phyloP scores from a whole-genome alignment of 306 rosid genomes.

The Chamaecrista fasciculata region DNA sequence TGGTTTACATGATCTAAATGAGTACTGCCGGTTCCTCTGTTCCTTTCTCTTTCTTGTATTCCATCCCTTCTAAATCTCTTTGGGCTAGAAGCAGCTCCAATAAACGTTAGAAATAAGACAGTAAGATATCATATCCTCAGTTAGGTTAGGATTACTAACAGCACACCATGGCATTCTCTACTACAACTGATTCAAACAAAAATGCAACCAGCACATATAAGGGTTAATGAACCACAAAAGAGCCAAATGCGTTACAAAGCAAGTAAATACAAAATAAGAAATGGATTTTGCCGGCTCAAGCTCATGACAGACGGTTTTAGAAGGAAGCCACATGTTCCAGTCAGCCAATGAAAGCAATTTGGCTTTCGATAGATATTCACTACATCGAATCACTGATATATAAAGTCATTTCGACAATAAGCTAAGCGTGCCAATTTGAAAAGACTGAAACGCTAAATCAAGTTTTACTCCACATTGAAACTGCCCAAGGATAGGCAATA shows the following conservation, averaged over 20 bases:
- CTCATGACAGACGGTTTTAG: background rate
- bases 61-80: constrained; percentile 79
- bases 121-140: background rate
- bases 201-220: background rate
- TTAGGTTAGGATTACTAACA: constrained; percentile 14
- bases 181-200: background rate
- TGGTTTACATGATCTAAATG: constrained; percentile 39
- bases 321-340: background rate
- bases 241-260: background rate
- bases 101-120: constrained; percentile 17
- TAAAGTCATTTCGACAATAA: background rate
- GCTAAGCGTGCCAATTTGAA: background rate
- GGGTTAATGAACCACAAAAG: background rate
- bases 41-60: constrained; percentile 45
- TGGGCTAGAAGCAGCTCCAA: constrained; percentile 49
- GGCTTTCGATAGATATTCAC: background rate
- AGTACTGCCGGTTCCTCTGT: constrained; percentile 37
- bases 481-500: background rate
- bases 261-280: background rate
- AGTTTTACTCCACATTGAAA: background rate
- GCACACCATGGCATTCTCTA: background rate
- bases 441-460: too few relatives aligned
- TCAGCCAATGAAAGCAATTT: background rate
- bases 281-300: background rate
- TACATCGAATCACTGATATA: background rate